phyloP scores from a whole-genome alignment of 2,329 filamentous ascomycete genomes.

The Aspergillus melleus region DNA sequence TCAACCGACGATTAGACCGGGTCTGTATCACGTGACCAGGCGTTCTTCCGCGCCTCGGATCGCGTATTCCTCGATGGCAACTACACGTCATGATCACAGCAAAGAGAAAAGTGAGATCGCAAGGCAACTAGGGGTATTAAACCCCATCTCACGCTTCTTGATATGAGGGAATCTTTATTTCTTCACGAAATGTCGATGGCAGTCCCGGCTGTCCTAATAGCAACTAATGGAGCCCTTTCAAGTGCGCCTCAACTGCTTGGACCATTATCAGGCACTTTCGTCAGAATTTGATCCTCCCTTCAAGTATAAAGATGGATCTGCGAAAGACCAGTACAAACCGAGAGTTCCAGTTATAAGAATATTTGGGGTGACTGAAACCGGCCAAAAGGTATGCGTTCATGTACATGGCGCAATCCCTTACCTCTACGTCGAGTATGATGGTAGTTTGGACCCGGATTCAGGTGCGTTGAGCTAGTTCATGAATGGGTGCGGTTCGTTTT shows the following conservation, averaged over 20 bases:
- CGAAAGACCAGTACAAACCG: constrained; percentile 62
- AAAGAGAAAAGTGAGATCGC: constrained; percentile 3
- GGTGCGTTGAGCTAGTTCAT: constrained; percentile 53
- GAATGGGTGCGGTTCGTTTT: neutral
- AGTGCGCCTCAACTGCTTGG: constrained; percentile 91
- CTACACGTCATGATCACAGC: constrained; percentile 11
- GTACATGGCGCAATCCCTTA: constrained; percentile 96
- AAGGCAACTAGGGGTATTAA: neutral
- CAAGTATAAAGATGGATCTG: constrained; percentile 62
- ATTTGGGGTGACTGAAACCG: constrained; percentile 90
- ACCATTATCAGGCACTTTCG: constrained; percentile 83
- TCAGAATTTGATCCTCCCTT: constrained; percentile 79
- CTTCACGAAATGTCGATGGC: constrained; percentile 26
- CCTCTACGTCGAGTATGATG: constrained; percentile 84
- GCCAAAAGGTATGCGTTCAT: constrained; percentile 94
- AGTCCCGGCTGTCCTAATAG: constrained; percentile 19
- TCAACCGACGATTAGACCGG: constrained; percentile 6
- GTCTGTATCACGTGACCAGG: constrained; percentile 29
- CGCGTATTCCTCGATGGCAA: constrained; percentile 15
- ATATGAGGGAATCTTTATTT: constrained; percentile 7
- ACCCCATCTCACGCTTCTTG: neutral
- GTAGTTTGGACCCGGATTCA: constrained; percentile 64
- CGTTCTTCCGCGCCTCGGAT: constrained; percentile 25
- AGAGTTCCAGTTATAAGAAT: constrained; percentile 83
- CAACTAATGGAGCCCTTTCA: constrained; percentile 72